Conservation (phyloP, 1,284 basidiomycete genomes). For the Moesziomyces globuligerus region DNA sequence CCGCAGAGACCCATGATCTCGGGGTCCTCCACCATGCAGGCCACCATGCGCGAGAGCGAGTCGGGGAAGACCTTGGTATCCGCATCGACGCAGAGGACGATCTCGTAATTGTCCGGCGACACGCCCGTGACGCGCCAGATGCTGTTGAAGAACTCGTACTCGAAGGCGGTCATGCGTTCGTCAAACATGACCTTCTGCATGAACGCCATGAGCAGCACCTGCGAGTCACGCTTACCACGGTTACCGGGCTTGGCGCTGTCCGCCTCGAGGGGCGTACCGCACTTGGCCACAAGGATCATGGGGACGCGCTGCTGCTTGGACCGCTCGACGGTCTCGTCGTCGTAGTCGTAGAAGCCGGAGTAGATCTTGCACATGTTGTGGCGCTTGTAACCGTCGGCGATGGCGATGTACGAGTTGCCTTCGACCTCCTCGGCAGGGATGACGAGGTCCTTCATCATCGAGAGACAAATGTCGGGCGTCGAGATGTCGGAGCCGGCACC, state of each 20-base stretch:
- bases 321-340: conserved; percentile 87
- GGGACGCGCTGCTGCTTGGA: conserved; percentile 97
- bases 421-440: conserved; percentile 87
- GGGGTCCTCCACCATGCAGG: conserved; percentile 70
- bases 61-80: conserved; percentile 70
- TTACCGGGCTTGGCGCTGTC: conserved; percentile 94
- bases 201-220: conserved; percentile 75
- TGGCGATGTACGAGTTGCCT: conserved; percentile 94
- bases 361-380: conserved; percentile 99
- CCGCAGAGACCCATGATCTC: conserved; percentile 71
- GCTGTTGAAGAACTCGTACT: conserved; percentile 71
- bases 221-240: conserved; percentile 96
- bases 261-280: conserved; percentile 76
- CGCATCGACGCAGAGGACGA: conserved; percentile 70
- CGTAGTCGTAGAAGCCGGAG: conserved; percentile 96
- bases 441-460: conserved; percentile 97
- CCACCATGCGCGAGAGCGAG: conserved; percentile 69
- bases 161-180: conserved; percentile 70
- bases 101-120: conserved; percentile 69
- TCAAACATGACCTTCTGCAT: conserved; percentile 71
- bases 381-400: conserved; percentile 97
- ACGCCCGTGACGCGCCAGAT: conserved; percentile 70
- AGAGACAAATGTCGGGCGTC: conserved; percentile 86
- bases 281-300: conserved; percentile 91
- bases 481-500: conserved; percentile 71